Evolutionary conservation across 352 stramenopile genomes (phyloP).

Genomic region (Globisporangium parvum): DNA sequence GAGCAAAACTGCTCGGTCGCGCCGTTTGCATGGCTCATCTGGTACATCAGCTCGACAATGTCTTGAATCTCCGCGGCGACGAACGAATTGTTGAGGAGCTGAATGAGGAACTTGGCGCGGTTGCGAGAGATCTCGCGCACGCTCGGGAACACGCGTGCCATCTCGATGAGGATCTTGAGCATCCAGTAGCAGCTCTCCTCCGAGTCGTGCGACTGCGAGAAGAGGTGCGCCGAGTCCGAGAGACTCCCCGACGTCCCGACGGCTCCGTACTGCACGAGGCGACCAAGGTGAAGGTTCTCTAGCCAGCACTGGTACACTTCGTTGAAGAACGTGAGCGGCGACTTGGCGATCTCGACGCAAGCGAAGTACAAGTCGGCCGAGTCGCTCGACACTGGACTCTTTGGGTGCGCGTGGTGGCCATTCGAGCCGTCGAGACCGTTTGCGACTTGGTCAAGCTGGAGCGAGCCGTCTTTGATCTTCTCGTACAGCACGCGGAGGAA

Average conservation of each 20-base stretch:
- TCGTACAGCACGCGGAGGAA: conserved; percentile 71
- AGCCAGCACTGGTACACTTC: conserved; percentile 82
- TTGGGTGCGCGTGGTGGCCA: conserved; percentile 33
- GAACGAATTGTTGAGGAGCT: conserved; percentile 48
- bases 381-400: conserved; percentile 26
- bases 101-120: conserved; percentile 41
- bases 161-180: conserved; percentile 64
- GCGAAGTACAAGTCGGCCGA: conserved; percentile 49
- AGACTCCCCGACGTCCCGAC: conserved; percentile 27
- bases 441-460: conserved; percentile 48
- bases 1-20: conserved; percentile 42
- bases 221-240: conserved; percentile 3
- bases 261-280: conserved; percentile 26
- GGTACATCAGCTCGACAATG: conserved; percentile 56
- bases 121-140: conserved; percentile 37
- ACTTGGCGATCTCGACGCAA: conserved; percentile 57
- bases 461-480: conserved; percentile 60
- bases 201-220: conserved; percentile 11
- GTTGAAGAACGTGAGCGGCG: conserved; percentile 61
- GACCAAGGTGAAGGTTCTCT: conserved; percentile 53
- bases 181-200: conserved; percentile 53
- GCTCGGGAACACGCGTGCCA: conserved; percentile 53
- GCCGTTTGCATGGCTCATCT: conserved; percentile 36
- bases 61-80: conserved; percentile 48
- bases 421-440: conserved; percentile 31